phyloP scores from a whole-genome alignment of 2,329 filamentous ascomycete species.

The Fusarium pseudocircinatum region DNA sequence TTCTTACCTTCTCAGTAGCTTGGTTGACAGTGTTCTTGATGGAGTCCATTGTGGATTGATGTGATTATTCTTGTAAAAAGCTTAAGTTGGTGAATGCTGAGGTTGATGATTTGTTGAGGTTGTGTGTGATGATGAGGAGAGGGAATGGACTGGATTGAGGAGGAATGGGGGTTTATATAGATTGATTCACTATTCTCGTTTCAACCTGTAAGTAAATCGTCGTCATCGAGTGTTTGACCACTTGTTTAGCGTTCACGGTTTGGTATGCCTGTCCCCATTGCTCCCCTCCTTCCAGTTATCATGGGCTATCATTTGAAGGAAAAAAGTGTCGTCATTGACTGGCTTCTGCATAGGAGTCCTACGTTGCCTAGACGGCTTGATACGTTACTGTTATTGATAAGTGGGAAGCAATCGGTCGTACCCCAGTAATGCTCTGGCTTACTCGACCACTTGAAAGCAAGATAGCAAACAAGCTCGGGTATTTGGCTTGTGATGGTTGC shows the following conservation, averaged over 20 bases:
- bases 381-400: neutral
- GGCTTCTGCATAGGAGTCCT: constrained; percentile 6
- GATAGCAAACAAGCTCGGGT: neutral
- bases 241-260: constrained; percentile 2
- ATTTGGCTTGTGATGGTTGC: constrained; percentile 29
- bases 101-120: constrained; percentile 7
- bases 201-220: neutral
- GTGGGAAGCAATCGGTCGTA: neutral
- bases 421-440: neutral
- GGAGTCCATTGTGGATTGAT: constrained; percentile 58
- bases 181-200: neutral
- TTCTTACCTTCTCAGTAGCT: constrained; percentile 10
- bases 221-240: constrained; percentile 22
- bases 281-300: neutral
- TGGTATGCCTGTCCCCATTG: neutral
- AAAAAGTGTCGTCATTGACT: constrained; percentile 37
- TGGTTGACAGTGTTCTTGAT: constrained; percentile 69
- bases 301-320: constrained; percentile 32
- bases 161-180: constrained; percentile 37
- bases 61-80: neutral
- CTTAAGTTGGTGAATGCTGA: constrained; percentile 12
- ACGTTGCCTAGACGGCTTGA: neutral
- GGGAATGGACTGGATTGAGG: neutral
- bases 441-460: constrained; percentile 3
- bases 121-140: constrained; percentile 18